A percentile compares a stretch with the other conserved stretches of the same genome.
These are phyloP conservation scores for Colletotrichum liaoningense DNA, from an alignment of 2,329 filamentous ascomycete species.

Conservation along the genomic window DNA sequence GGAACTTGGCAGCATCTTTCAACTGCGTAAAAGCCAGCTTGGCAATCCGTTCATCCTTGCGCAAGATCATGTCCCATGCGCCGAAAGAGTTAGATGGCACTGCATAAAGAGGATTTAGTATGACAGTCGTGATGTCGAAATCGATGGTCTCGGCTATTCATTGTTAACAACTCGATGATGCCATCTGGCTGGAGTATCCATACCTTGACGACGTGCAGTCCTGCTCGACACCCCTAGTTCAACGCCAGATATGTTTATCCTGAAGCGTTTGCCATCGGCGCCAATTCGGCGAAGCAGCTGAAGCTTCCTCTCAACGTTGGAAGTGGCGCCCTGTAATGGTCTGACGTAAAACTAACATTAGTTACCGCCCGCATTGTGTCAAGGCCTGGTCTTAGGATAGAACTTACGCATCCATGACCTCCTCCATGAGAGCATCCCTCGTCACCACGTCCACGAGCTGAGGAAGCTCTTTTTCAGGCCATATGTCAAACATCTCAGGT, in stretches of 20 bases:
- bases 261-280: conserved; percentile 41
- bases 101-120: conserved; percentile 45
- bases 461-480: conserved; percentile 43
- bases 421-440: conserved; percentile 47
- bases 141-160: conserved; percentile 40
- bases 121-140: conserved; percentile 43
- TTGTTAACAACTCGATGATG: background rate
- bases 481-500: conserved; percentile 43
- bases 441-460: conserved; percentile 46
- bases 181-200: too few species aligned
- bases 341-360: conserved; percentile 7
- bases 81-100: conserved; percentile 31
- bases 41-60: conserved; percentile 45
- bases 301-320: conserved; percentile 33
- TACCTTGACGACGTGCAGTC: conserved; percentile 30
- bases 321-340: conserved; percentile 17
- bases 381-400: too few species aligned
- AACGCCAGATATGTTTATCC: conserved; percentile 36
- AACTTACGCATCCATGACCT: conserved; percentile 40
- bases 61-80: conserved; percentile 43
- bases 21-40: conserved; percentile 42
- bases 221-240: conserved; percentile 17
- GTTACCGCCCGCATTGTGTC: too few species aligned
- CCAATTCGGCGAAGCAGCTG: conserved; percentile 41
- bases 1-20: conserved; percentile 45